Conservation (phyloP, 305 asterid species). For the Ajuga reptans region DNA sequence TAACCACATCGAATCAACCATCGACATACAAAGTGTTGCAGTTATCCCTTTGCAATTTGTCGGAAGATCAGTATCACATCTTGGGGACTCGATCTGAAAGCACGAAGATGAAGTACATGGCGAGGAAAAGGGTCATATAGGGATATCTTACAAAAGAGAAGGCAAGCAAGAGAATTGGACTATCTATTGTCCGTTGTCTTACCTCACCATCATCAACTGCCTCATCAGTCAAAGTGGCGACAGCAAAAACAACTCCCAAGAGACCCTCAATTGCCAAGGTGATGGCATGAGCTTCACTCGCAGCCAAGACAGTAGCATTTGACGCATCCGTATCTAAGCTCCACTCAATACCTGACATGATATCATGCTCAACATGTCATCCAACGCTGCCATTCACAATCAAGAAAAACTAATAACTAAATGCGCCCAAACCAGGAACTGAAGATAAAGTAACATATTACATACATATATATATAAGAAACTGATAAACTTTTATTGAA, state of each 20-base stretch:
- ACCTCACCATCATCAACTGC: conserved; percentile 96
- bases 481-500: too few relatives aligned
- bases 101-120: conserved; percentile 32
- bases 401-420: conserved; percentile 1
- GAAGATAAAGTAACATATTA: conserved; percentile 7
- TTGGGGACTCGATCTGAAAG: conserved; percentile 83
- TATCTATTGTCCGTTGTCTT: conserved; percentile 16
- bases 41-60: conserved; percentile 58
- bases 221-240: conserved; percentile 96
- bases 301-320: conserved; percentile 88
- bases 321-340: conserved; percentile 96
- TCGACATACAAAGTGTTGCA: conserved; percentile 64
- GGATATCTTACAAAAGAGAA: conserved; percentile 6
- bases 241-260: conserved; percentile 84
- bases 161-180: conserved; percentile 4
- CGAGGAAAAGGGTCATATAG: conserved; percentile 21
- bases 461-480: too few relatives aligned
- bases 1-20: conserved; percentile 92
- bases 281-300: conserved; percentile 97
- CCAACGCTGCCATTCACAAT: conserved; percentile 11
- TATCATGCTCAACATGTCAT: conserved; percentile 19
- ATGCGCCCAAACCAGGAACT: conserved; percentile 3
- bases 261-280: conserved; percentile 94
- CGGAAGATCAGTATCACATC: conserved; percentile 66
- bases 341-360: conserved; percentile 83